A percentile compares a stretch with the other conserved stretches of the same genome.
phyloP scores from a whole-genome alignment of 2,329 filamentous ascomycete species.

The Paecilomyces formosus region DNA sequence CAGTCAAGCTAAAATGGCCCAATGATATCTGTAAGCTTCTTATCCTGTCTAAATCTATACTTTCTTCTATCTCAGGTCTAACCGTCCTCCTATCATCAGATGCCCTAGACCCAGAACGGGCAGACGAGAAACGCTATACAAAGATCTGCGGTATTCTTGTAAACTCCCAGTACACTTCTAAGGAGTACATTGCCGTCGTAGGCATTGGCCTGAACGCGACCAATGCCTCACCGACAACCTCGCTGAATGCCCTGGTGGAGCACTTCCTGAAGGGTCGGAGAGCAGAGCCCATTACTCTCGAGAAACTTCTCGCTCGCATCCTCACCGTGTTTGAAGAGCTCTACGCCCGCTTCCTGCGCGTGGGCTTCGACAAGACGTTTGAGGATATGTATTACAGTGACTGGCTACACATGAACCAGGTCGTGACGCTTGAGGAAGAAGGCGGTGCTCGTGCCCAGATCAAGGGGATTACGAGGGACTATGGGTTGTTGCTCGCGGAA shows the following conservation, averaged over 20 bases:
- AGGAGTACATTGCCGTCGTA: slow-evolving; percentile 74
- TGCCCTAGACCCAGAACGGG: slow-evolving; percentile 56
- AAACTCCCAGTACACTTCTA: slow-evolving; percentile 72
- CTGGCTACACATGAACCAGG: slow-evolving; percentile 78
- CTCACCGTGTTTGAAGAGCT: slow-evolving; percentile 69
- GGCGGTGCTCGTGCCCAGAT: slow-evolving; percentile 68
- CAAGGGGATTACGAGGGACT: slow-evolving; percentile 83
- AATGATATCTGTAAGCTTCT: slow-evolving; percentile 75
- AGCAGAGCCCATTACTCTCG: slow-evolving; percentile 56
- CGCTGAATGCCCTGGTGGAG: slow-evolving; percentile 63
- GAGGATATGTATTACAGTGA: slow-evolving; percentile 70
- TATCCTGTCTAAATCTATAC: slow-evolving; percentile 3
- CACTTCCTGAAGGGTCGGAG: slow-evolving; percentile 28
- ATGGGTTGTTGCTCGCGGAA: slow-evolving; percentile 78
- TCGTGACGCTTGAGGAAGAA: slow-evolving; percentile 71
- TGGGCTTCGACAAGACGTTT: slow-evolving; percentile 66
- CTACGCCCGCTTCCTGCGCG: slow-evolving; percentile 65
- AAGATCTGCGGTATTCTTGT: slow-evolving; percentile 93
- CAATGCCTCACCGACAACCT: slow-evolving; percentile 80
- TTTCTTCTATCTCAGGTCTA: not conserved
- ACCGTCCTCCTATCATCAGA: slow-evolving; percentile 35
- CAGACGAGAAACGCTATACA: slow-evolving; percentile 52
- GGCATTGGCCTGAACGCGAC: slow-evolving; percentile 82
- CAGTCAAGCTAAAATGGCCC: slow-evolving; percentile 90
- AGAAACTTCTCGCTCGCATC: slow-evolving; percentile 75